Percentiles rank a stretch among this genome's conserved stretches.
Conservation (phyloP, 164 flowering plant genomes). For the Kingdonia uniflora region DNA sequence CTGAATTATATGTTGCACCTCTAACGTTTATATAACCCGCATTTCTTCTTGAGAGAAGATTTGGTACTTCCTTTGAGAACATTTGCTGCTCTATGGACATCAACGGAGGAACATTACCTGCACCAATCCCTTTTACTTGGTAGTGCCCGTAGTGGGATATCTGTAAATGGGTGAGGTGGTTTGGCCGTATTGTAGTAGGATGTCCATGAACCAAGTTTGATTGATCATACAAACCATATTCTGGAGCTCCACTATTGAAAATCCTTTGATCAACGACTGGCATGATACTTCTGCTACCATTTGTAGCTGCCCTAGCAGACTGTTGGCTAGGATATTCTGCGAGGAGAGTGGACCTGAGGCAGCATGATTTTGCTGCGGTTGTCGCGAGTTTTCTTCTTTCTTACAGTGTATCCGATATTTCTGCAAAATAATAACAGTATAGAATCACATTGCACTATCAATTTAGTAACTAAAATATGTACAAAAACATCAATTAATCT, state of each 20-base stretch:
- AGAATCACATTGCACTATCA: background rate
- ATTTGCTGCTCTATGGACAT: constrained; percentile 33
- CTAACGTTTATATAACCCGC: constrained; percentile 24
- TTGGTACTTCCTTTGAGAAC: constrained; percentile 24
- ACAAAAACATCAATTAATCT: background rate
- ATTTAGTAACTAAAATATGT: background rate
- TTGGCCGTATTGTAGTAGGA: constrained; percentile 61
- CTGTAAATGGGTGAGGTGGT: constrained; percentile 50
- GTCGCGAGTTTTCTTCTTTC: too few relatives aligned
- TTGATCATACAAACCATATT: constrained; percentile 41
- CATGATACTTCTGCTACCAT: constrained; percentile 29
- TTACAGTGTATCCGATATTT: constrained; percentile 48
- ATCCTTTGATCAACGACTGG: constrained; percentile 54
- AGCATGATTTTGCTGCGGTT: constrained; percentile 42
- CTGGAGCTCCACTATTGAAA: constrained; percentile 56
- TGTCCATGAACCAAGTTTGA: constrained; percentile 63
- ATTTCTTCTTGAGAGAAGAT: constrained; percentile 29
- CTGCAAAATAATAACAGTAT: constrained; percentile 24
- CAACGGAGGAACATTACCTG: too few relatives aligned
- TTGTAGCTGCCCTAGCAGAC: constrained; percentile 34
- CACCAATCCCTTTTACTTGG: too few relatives aligned
- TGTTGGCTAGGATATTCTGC: constrained; percentile 70
- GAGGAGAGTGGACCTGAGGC: constrained; percentile 57
- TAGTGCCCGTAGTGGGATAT: too few relatives aligned
- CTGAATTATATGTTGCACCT: constrained; percentile 21